Conservation (phyloP, 306 rosid genomes). For the Lotus japonicus region DNA sequence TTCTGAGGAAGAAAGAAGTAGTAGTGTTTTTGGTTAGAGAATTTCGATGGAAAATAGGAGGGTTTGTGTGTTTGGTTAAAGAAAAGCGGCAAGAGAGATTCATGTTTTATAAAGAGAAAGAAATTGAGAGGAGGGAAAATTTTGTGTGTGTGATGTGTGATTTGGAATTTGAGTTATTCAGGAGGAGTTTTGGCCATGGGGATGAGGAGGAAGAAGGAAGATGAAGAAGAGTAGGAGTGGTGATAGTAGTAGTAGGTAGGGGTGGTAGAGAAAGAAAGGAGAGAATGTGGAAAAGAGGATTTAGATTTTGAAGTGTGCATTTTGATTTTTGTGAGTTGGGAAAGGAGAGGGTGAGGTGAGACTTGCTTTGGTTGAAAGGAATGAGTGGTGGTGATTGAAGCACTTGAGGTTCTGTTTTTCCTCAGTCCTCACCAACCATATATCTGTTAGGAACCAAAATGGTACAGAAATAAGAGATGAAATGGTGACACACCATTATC, state of each 20-base stretch:
- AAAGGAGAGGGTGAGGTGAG: conserved; percentile 13
- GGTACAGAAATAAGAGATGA: background rate
- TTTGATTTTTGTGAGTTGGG: conserved; percentile 7
- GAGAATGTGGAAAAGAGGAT: conserved; percentile 26
- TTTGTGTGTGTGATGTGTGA: background rate
- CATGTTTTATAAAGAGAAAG: conserved; percentile 33
- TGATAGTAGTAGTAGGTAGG: conserved; percentile 14
- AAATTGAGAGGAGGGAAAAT: background rate
- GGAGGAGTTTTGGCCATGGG: conserved; percentile 52
- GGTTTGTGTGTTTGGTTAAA: conserved; percentile 36
- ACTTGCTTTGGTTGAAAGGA: conserved; percentile 28
- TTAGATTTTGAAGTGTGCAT: conserved; percentile 21
- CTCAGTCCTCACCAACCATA: conserved; percentile 1
- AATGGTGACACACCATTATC: conserved; percentile 10
- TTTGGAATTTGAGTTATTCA: conserved; percentile 39
- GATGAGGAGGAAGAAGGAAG: conserved; percentile 21
- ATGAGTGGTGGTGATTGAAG: conserved; percentile 52
- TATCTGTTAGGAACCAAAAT: background rate
- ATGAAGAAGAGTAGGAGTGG: background rate
- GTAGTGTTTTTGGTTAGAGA: conserved; percentile 19
- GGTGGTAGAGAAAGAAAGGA: conserved; percentile 15
- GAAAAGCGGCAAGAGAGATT: conserved; percentile 51
- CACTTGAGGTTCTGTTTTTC: background rate
- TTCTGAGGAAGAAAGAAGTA: conserved; percentile 12
- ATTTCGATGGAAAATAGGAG: conserved; percentile 26